phyloP scores from a whole-genome alignment of 2,329 filamentous ascomycete genomes.

The Furcasterigmium furcatum region DNA sequence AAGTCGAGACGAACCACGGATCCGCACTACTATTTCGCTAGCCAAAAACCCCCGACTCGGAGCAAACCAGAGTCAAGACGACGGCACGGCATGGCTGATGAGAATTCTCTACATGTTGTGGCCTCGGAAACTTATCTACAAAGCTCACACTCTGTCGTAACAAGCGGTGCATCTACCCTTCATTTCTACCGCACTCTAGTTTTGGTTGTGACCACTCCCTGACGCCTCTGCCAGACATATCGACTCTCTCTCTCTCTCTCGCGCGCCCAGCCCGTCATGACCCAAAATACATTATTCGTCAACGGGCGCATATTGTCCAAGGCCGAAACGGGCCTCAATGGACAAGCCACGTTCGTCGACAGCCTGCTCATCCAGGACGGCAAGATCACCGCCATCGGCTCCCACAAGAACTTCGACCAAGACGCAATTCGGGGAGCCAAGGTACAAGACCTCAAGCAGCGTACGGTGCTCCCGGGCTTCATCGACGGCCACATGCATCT shows the following conservation, averaged over 20 bases:
- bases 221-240: background rate
- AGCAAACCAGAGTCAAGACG: too few species aligned
- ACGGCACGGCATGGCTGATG: too few species aligned
- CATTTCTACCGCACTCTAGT: too few species aligned
- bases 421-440: background rate
- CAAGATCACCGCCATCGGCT: conserved; percentile 3
- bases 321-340: conserved; percentile 16
- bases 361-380: conserved; percentile 4
- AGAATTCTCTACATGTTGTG: too few species aligned
- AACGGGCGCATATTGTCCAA: conserved; percentile 24
- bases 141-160: too few species aligned
- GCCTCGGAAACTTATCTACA: too few species aligned
- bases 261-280: conserved; percentile 1
- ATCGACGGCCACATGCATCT: conserved; percentile 43
- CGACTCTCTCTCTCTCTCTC: background rate
- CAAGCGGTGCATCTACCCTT: too few species aligned
- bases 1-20: conserved; percentile 1
- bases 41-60: too few species aligned
- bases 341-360: conserved; percentile 6
- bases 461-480: conserved; percentile 30
- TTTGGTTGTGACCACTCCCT: too few species aligned
- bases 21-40: background rate
- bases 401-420: background rate
- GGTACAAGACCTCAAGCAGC: conserved; percentile 2
- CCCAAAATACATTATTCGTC: conserved; percentile 13